phyloP scores from a whole-genome alignment of 192 early-diverging fungal genomes.

The Phycomyces nitens region DNA sequence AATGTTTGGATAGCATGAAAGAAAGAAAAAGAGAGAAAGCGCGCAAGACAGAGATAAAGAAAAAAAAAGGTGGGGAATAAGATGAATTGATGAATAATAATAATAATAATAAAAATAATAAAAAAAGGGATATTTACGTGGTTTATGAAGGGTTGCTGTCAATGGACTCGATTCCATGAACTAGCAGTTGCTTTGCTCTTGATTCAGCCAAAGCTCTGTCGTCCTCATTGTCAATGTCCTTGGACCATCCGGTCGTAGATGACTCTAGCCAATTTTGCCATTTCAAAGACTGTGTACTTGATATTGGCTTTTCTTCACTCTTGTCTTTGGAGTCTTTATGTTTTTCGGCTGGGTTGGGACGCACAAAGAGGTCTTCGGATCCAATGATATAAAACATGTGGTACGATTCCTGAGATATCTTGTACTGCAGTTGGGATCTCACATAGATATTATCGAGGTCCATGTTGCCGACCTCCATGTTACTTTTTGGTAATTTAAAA shows the following conservation, averaged over 20 bases:
- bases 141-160: too few species aligned
- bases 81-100: too few species aligned
- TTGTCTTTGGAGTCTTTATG: neutral
- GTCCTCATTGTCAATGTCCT: slow-evolving; percentile 2
- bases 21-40: too few species aligned
- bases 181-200: neutral
- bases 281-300: neutral
- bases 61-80: too few species aligned
- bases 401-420: slow-evolving; percentile 97
- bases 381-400: slow-evolving; percentile 94
- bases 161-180: neutral
- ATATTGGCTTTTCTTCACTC: neutral
- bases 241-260: slow-evolving; percentile 22
- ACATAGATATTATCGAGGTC: slow-evolving; percentile 58
- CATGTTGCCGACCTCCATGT: slow-evolving; percentile 31
- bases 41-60: too few species aligned
- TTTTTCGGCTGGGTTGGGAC: slow-evolving; percentile 22
- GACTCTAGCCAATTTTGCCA: slow-evolving; percentile 23
- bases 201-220: neutral
- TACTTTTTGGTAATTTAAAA: slow-evolving; percentile 2
- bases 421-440: slow-evolving; percentile 84
- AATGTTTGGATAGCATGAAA: too few species aligned
- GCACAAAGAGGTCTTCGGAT: slow-evolving; percentile 89
- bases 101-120: too few species aligned
- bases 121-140: too few species aligned